Evolutionary conservation across 2,329 filamentous ascomycete genomes (phyloP), one percentile per base, ranked within the genome.

Genomic region (Cercospora janseana): DNA sequence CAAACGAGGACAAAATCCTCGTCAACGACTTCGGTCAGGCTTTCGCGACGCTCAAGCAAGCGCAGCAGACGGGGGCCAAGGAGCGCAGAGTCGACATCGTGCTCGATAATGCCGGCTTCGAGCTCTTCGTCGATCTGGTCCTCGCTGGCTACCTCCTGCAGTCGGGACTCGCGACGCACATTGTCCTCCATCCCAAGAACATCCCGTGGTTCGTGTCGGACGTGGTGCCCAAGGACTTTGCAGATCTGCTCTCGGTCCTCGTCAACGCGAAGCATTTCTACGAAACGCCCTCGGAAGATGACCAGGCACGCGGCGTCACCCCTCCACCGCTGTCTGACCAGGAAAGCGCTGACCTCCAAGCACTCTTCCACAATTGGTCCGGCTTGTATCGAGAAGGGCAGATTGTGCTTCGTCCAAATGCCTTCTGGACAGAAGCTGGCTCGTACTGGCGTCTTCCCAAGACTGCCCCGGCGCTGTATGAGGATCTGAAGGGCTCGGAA

Each of bases 131-230:
- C 58, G 93, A 98, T 66, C 79, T 98, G 7, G 84, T 97, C 50
- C 79, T 98, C 2, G 91, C 89, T 0, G 92, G 91, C 1, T 98
- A 95, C 67, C 78, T 98, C 10, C 78, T 98, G 5, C 84, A 88
- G 0, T 79, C 89, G 0, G 88, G 86, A 0, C 81, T 98, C 4
- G 93, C 93, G 0, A 96, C 91, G 0, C 82, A 83, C 18, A 79
- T 98, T 10, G 83, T 97, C 15, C 79, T 98, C 7, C 91, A 95
- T 64, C 91, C 93, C 44, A 98, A 98, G 73, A 85, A 83, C 16
- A 91, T 98, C 51, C 93, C 93, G 1, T 98, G 93, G 93, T 98
- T 97, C 66, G 93, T 98, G 40, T 96, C 90, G 1, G 93, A 98
- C 63, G 93, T 97, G 3, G 72, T 95, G 8, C 91, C 92, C 0